A percentile compares a stretch with the other conserved stretches of the same genome.
These are phyloP conservation scores for Pseudozyma flocculosa DNA, from an alignment of 1,284 basidiomycete genomes.

Conservation along the genomic window DNA sequence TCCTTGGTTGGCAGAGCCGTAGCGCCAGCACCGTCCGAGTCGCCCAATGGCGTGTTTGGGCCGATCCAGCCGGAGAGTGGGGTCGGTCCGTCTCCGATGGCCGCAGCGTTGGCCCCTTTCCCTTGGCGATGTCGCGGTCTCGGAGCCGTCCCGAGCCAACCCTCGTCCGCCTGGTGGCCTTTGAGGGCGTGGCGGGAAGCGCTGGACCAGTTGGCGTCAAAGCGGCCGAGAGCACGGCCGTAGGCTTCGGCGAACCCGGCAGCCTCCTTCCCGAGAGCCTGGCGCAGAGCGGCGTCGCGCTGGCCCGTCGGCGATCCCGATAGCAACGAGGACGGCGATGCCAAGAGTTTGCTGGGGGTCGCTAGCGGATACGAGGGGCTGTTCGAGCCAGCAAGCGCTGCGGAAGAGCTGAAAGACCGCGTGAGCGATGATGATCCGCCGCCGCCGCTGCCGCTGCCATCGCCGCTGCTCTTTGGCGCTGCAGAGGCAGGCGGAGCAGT, in stretches of 20 bases:
- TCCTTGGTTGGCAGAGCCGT: neutral
- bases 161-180: neutral
- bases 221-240: neutral
- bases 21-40: neutral
- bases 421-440: too few species aligned
- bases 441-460: too few species aligned
- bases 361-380: neutral
- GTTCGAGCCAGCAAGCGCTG: neutral
- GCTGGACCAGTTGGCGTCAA: neutral
- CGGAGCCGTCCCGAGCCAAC: neutral
- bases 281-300: neutral
- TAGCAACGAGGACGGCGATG: too few species aligned
- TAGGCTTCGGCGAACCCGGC: neutral
- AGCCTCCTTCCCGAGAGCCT: neutral
- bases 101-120: too few species aligned
- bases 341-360: too few species aligned
- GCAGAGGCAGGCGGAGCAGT: neutral
- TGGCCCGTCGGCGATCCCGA: neutral
- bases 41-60: neutral
- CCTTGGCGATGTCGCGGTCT: neutral
- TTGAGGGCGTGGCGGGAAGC: neutral
- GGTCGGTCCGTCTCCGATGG: neutral
- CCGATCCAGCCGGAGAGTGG: neutral
- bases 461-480: too few species aligned
- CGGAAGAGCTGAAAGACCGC: neutral